Evolutionary conservation across 257 asterid genomes (phyloP), one percentile per base, ranked within the genome.

Genomic region (Ilex aquifolium): DNA sequence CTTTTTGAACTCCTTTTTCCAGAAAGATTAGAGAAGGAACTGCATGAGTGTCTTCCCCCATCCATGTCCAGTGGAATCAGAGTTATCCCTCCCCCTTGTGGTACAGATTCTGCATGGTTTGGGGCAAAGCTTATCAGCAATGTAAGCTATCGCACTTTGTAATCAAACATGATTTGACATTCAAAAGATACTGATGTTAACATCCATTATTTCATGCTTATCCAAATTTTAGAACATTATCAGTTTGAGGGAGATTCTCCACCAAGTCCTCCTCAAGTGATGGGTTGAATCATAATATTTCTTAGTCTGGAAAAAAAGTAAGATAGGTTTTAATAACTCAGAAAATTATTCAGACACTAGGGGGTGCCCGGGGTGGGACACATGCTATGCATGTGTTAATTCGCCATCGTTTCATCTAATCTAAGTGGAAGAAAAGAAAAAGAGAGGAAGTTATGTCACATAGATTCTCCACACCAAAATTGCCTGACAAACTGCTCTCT

Each of bases 51-150:
- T 74, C 79, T 85, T 58, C 80, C 95, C 32, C 57, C 72, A 40
- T 71, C 80, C 64, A 65, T 76, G 56, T 77, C 83, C 51, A 67
- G 63, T 56, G 96, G 95, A 67, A 74, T 85, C 70, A 88, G 83
- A 66, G 96, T 92, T 67, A 16, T 87, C 63, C 94, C 97, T 74
- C 90, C 97, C 13, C 93, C 96, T 57, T 75, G 79, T 73, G 99
- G 97, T 31, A 69, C 77, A 17, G 91, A 92, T 79, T 85, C 99
- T 69, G 95, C 89, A 21, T 92, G 99, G 99, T 83, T 74, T 58
- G 99, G 99, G 70, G 99, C 94, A 56, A 87, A 89, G 78, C 93
- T 85, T 65, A 73, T 92, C 63, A 82, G 96, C 91, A 89, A 89
- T 73, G 99, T 89, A 87, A 80, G 79, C 69, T 69, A 42, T 74